Base-by-base conservation (phyloP, 2,329 filamentous ascomycete genomes). In the Monosporascus sp. region DNA sequence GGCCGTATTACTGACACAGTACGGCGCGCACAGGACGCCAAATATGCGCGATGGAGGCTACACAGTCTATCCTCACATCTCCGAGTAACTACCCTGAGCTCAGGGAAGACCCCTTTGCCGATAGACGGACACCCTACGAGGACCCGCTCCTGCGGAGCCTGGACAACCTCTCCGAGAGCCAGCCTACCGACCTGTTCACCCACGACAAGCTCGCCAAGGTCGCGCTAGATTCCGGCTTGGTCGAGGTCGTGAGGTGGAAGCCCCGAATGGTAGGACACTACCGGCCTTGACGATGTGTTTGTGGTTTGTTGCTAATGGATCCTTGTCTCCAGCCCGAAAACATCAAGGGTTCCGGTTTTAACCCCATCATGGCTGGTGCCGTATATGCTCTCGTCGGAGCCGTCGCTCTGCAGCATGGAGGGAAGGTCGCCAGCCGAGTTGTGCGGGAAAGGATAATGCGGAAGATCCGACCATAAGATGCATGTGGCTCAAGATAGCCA, bases 361-460 rank as follows among this genome's bases (percentile, higher is more conserved):
- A 89, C 25, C 77, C 86, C 4, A 86, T 97, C 24, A 75, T 96
- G 52, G 82, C 87, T 48, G 86, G 90, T 57, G 83, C 90, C 3
- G 65, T 99, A 52, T 90, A 91, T 68, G 90, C 92, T 46, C 87
- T 99, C 52, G 75, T 97, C 45, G 94, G 94, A 22, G 94, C 94
- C 11, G 72, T 99, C 50, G 86, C 90, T n/a, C 75, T 99, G 65
- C 90, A 97, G 70, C 85, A 88, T 61, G 94, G 94, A 47, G 88
- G 87, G 38, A 85, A 86, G 45, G 81, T 88, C 52, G 91, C 93
- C 54, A 87, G 85, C 59, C 80, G 82, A 68, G 73, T 95, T 50
- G 85, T 89, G 47, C 83, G 85, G 66, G 88, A 96, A 62, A 85
- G 86, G 70, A 86, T 96, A 69, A 72, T 96, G 64, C 75, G 70